phyloP scores from a whole-genome alignment of 352 stramenopile genomes.

The Pythium aristosporum region DNA sequence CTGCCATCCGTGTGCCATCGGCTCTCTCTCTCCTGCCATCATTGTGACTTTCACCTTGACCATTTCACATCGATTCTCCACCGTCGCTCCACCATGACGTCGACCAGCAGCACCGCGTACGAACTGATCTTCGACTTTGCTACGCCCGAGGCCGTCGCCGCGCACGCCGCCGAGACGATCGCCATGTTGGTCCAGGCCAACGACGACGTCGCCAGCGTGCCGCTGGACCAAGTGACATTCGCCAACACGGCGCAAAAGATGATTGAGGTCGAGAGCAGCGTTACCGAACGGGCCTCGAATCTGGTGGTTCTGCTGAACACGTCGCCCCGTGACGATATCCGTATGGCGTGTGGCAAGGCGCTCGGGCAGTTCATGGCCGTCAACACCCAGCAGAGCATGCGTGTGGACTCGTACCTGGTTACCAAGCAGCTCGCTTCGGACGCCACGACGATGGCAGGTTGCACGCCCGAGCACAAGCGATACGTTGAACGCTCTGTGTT shows the following conservation, averaged over 20 bases:
- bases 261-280: conserved; percentile 77
- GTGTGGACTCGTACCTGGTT: conserved; percentile 79
- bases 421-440: conserved; percentile 55
- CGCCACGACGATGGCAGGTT: conserved; percentile 26
- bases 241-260: conserved; percentile 71
- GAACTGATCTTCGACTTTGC: too few species aligned
- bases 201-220: conserved; percentile 60
- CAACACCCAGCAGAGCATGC: conserved; percentile 57
- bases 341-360: conserved; percentile 80
- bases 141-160: too few species aligned
- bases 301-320: too few species aligned
- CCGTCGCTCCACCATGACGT: not conserved
- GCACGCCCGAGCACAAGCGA: conserved; percentile 39
- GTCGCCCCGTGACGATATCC: conserved; percentile 41
- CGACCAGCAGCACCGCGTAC: too few species aligned
- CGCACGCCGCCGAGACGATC: conserved; percentile 42
- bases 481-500: conserved; percentile 76
- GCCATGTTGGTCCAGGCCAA: conserved; percentile 63
- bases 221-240: conserved; percentile 46
- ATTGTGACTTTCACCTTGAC: not conserved
- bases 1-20: too few species aligned
- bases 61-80: not conserved
- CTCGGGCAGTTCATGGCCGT: conserved; percentile 72
- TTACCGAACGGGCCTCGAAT: conserved; percentile 8
- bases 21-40: not conserved